Evolutionary conservation across 2,329 filamentous ascomycete species (phyloP), one percentile per base, ranked within the genome.

Genomic region (Blastomyces silverae): DNA sequence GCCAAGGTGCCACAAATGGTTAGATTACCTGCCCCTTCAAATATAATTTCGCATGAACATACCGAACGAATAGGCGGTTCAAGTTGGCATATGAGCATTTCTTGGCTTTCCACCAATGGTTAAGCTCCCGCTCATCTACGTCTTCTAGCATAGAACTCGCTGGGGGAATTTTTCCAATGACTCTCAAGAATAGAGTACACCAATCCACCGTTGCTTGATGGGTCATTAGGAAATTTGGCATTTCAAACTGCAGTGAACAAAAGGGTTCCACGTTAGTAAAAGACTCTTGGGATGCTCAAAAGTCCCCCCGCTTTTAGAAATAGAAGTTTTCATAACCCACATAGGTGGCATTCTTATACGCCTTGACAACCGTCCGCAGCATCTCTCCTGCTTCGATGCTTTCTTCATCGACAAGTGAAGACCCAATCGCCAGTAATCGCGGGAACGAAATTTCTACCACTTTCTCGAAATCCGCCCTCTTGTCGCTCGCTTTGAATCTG

Each of bases 81-180:
- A 99, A 80, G 78, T 97, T 97, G 73, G 94, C 96, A 78, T 97
- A 99, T 17, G 93, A 90, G 94, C 94, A 97, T 79, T 99, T 99
- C 87, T 97, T 97, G 68, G 92, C 90, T 82, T 97, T 99, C 93
- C 93, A 99, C 93, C 94, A 99, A 77, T 97, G 92, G 75, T 96
- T 92, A 72, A 89, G 85, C 78, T 97, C 94, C 65, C 94, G 87
- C 74, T 97, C 93, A 65, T 91, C 87, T 62, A 89, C 80, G 66
- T 90, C 90, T 66, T 95, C 91, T 65, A 82, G 77, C 84, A 97
- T 87, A 46, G 92, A 89, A 70, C 83, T 87, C 64, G 89, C 84
- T 4, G 94, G 94, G 46, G 90, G 87, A 28, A 88, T 81, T 78
- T 97, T 97, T 70, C 89, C 88, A 46, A 97, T 90, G 62, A 95